These are phyloP conservation scores for Phytophthora sp. DNA, from an alignment of 352 stramenopile genomes.

Conservation along the genomic window DNA sequence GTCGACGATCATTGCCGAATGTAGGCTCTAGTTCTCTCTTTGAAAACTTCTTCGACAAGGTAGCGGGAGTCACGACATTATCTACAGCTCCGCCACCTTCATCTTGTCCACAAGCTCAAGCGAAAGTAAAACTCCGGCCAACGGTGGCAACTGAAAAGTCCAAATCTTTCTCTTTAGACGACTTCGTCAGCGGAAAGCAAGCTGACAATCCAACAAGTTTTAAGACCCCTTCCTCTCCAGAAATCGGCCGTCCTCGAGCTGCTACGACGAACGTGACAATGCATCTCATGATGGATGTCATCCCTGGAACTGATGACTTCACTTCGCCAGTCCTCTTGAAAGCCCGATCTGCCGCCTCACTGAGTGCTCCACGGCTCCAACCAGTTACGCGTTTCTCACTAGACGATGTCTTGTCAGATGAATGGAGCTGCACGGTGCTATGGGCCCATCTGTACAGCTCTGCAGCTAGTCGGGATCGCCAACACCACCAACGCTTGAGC, in stretches of 20 bases:
- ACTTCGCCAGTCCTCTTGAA: constrained; percentile 6
- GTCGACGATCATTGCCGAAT: constrained; percentile 21
- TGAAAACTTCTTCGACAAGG: constrained; percentile 40
- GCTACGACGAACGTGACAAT: constrained; percentile 14
- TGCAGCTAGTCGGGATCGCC: constrained; percentile 13
- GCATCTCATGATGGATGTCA: neutral
- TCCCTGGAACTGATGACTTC: neutral
- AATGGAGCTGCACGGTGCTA: constrained; percentile 76
- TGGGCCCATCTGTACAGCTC: constrained; percentile 74
- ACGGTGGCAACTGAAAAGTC: neutral
- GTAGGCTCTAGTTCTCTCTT: constrained; percentile 19
- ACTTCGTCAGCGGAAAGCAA: neutral
- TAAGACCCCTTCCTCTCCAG: neutral
- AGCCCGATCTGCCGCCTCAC: constrained; percentile 13
- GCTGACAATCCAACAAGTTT: neutral
- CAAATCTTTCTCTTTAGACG: constrained; percentile 6
- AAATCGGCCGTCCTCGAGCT: constrained; percentile 18
- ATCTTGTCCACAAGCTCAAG: neutral
- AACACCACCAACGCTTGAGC: constrained; percentile 59
- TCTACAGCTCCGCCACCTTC: no score
- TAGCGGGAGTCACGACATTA: constrained; percentile 10
- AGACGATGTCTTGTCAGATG: constrained; percentile 63
- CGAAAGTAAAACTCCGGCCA: constrained; percentile 11
- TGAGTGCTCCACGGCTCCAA: neutral
- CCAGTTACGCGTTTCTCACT: constrained; percentile 37